Evolutionary conservation across 306 rosid species (phyloP), one percentile per base, ranked within the genome.

Genomic region (Ormosia emarginata): DNA sequence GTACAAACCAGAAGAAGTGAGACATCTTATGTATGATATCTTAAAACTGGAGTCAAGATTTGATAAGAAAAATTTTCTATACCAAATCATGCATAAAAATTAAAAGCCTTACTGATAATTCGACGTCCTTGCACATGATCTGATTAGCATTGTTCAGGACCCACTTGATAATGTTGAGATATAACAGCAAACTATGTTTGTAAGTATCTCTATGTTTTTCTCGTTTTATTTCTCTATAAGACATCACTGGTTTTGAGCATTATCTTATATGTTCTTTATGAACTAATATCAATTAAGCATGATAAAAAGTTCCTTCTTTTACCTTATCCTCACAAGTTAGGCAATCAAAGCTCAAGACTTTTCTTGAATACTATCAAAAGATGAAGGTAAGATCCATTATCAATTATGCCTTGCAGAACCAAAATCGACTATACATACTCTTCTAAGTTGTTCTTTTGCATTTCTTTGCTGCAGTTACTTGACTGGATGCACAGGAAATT

Each of bases 401-500:
- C 67, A 62, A 53, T 56, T 24, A 67, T 49, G 43, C 61, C 59
- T 67, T 77, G 69, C 37, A 79, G 3, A 47, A 78, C 64, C 40
- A 46, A 62, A 62, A 70, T 65, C 36, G 18, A 5, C 11, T 62
- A 18, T 53, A 10, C 40, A 32, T 64, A 30, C 6, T 83, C 33
- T 71, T 81, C 18, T 63, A 44, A 80, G 69, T 75, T 85, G 33
- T 77, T 77, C 83, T 72, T 85, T 29, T 64, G 52, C 78, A 24
- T 87, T 52, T 83, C 57, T 74, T 83, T 82, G 62, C 34, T 74
- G 70, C 89, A 93, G 99, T 84, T 96, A 86, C 90, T 96, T 57
- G 98, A 92, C 30, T 96, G 99, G 98, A 96, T 96, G 98, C 99
- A 96, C 72, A 90, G 94, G 73, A 93, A 93, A 82, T 88, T 96